Evolutionary conservation across 768 basidiomycete species (phyloP).

Genomic region (Pulveroboletus sp.): DNA sequence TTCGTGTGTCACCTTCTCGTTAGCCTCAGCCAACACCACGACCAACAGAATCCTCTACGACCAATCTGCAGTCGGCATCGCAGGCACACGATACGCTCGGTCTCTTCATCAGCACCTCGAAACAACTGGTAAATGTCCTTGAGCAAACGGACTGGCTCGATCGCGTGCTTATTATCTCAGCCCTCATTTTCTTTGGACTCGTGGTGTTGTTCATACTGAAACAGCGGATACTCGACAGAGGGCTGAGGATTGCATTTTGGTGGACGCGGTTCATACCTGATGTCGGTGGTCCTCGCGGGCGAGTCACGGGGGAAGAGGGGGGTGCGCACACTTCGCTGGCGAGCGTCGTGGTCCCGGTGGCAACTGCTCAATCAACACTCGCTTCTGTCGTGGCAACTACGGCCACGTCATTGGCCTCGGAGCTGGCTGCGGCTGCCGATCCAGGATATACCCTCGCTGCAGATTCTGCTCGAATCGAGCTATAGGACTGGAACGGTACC

Average conservation of each 20-base stretch:
- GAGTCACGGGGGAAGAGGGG: background rate
- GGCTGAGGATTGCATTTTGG: constrained; percentile 77
- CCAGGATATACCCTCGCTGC: background rate
- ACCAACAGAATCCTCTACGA: constrained; percentile 66
- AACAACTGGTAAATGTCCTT: constrained; percentile 79
- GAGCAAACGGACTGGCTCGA: constrained; percentile 92
- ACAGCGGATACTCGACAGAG: constrained; percentile 77
- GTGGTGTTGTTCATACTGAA: constrained; percentile 86
- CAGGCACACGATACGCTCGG: constrained; percentile 72
- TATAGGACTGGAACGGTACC: constrained; percentile 8
- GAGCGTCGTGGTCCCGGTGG: constrained; percentile 5
- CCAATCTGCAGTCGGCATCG: constrained; percentile 69
- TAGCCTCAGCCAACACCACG: background rate
- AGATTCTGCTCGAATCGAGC: constrained; percentile 12
- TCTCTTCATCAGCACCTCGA: constrained; percentile 69
- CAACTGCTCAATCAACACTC: constrained; percentile 6
- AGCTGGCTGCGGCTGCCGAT: background rate
- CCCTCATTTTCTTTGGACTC: constrained; percentile 77
- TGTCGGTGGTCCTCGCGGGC: constrained; percentile 1
- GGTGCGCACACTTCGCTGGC: background rate
- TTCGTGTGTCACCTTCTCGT: constrained; percentile 26
- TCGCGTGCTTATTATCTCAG: constrained; percentile 77
- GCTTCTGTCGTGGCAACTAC: constrained; percentile 9
- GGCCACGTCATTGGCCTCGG: constrained; percentile 1
- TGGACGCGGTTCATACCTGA: constrained; percentile 75